Percentiles rank a stretch among this genome's conserved stretches.
Evolutionary conservation across 2,329 filamentous ascomycete genomes (phyloP).

Genomic region (Bipolaris gigantea): DNA sequence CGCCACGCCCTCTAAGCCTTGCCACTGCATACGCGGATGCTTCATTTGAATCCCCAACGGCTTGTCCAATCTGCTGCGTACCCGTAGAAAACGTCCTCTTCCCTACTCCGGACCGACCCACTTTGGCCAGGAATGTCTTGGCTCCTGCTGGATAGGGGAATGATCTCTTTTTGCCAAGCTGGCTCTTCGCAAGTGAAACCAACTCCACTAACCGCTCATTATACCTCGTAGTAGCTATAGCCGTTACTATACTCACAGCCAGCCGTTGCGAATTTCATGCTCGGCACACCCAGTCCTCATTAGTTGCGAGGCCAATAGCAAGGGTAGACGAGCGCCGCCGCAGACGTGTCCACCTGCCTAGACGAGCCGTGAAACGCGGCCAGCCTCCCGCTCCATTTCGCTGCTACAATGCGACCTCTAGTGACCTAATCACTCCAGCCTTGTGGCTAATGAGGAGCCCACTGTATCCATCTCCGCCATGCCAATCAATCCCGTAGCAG

Average conservation of each 20-base stretch:
- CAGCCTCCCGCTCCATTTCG: not conserved
- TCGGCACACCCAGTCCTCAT: not conserved
- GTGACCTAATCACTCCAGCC: not conserved
- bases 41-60: not conserved
- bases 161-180: not conserved
- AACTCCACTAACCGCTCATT: not conserved
- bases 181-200: not conserved
- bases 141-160: not conserved
- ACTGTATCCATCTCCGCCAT: not conserved
- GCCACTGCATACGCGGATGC: not conserved
- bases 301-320: not conserved
- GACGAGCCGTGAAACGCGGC: not conserved
- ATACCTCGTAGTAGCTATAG: not conserved
- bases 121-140: not conserved
- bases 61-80: not conserved
- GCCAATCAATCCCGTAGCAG: not conserved
- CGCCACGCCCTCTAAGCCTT: not conserved
- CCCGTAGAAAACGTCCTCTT: not conserved
- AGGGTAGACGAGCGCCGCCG: not conserved
- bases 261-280: not conserved
- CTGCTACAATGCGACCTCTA: not conserved
- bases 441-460: not conserved
- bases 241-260: not conserved
- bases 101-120: not conserved
- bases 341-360: not conserved